Evolutionary conservation across 2,329 filamentous ascomycete species (phyloP).

Genomic region (Botrytis paeoniae): DNA sequence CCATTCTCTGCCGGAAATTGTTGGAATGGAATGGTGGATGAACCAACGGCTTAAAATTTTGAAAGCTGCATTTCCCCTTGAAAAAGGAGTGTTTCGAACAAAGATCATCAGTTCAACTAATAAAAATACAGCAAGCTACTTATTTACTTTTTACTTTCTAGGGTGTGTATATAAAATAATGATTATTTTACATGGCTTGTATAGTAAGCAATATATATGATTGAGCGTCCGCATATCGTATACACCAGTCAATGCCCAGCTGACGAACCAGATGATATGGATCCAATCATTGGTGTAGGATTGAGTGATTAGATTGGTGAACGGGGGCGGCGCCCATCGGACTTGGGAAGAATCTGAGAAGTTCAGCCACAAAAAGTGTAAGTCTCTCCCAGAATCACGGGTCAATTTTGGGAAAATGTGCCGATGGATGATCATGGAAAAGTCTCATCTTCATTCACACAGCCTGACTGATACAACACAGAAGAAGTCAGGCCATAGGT

Average conservation of each 20-base stretch:
- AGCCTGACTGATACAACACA: constrained; percentile 13
- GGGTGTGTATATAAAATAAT: neutral
- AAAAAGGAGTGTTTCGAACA: constrained; percentile 9
- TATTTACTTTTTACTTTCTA: neutral
- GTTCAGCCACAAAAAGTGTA: constrained; percentile 18
- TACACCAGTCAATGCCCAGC: constrained; percentile 2
- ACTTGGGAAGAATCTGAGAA: constrained; percentile 5
- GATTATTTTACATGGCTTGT: neutral
- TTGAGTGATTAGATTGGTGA: neutral
- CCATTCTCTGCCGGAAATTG: constrained; percentile 3
- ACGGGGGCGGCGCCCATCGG: neutral
- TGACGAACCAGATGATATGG: constrained; percentile 8
- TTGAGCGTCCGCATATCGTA: neutral
- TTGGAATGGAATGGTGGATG: neutral
- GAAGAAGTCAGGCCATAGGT: constrained; percentile 17
- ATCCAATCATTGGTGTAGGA: neutral
- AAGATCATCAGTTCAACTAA: neutral
- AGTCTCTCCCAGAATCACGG: constrained; percentile 15
- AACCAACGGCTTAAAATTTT: neutral
- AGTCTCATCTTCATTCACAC: constrained; percentile 6
- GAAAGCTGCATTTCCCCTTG: constrained; percentile 11
- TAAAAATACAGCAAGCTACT: neutral
- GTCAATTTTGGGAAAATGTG: constrained; percentile 3
- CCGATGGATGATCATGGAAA: constrained; percentile 8
- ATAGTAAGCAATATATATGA: neutral